phyloP scores from a whole-genome alignment of 345 rosid genomes.

The Pistacia atlantica region DNA sequence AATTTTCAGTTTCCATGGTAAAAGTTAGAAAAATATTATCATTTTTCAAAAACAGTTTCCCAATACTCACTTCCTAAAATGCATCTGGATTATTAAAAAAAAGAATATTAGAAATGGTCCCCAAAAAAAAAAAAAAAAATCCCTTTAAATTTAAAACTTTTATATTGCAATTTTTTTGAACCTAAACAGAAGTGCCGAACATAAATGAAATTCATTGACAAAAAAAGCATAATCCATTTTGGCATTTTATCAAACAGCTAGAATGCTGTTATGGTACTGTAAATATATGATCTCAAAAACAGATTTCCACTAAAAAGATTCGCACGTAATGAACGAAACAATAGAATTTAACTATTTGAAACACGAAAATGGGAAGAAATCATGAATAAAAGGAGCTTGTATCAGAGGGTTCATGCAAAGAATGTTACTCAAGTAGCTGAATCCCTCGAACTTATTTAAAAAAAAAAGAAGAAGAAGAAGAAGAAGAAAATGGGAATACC shows the following conservation, averaged over 20 bases:
- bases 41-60: too few relatives aligned
- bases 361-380: neutral
- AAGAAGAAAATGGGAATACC: slow-evolving; percentile 29
- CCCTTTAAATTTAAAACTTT: too few relatives aligned
- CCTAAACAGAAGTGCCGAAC: neutral
- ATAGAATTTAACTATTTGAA: neutral
- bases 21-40: too few relatives aligned
- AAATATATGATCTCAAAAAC: neutral
- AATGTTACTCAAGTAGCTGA: neutral
- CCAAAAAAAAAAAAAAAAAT: too few relatives aligned
- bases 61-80: too few relatives aligned
- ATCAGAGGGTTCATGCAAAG: neutral
- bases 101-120: too few relatives aligned
- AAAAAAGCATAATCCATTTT: neutral
- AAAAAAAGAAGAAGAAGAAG: neutral
- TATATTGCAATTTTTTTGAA: neutral
- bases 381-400: neutral
- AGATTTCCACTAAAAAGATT: neutral
- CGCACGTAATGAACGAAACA: neutral
- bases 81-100: too few relatives aligned
- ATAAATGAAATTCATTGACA: neutral
- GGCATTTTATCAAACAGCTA: slow-evolving; percentile 49
- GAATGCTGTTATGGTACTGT: neutral
- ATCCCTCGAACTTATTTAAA: neutral
- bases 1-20: too few relatives aligned